Percentiles rank a stretch among this genome's conserved stretches.
phyloP scores from a whole-genome alignment of 148 eudicot species.

The Nepenthes mirabilis region DNA sequence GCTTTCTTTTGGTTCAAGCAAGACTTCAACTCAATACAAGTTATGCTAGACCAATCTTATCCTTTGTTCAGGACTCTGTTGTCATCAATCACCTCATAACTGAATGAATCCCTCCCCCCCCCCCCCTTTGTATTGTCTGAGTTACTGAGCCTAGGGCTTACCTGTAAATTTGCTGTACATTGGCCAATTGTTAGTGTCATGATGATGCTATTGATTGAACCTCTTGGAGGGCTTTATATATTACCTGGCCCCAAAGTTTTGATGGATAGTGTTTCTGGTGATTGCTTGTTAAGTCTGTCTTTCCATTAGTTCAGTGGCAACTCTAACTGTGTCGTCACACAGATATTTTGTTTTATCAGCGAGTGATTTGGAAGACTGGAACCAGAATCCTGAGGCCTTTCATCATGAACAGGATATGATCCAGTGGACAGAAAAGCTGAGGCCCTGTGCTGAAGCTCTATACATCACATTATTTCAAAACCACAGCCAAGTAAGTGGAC shows the following conservation, averaged over 20 bases:
- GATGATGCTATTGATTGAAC: background rate
- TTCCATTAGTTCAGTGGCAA: no score
- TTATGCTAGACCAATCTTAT: no score
- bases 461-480: conserved; percentile 91
- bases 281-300: conserved; percentile 15
- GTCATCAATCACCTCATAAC: no score
- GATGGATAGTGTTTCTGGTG: background rate
- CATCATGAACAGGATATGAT: conserved; percentile 98
- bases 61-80: no score
- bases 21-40: no score
- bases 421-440: conserved; percentile 87
- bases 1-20: no score
- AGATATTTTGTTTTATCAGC: conserved; percentile 93
- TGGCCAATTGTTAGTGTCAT: background rate
- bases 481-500: conserved; percentile 77
- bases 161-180: no score
- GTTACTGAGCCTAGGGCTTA: no score
- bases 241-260: background rate
- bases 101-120: no score
- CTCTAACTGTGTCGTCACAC: conserved; percentile 15
- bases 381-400: conserved; percentile 78
- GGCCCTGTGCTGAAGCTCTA: conserved; percentile 99
- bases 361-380: conserved; percentile 91
- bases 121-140: no score
- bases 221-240: background rate